phyloP scores from a whole-genome alignment of 2,329 filamentous ascomycete genomes.

The Rhexocercosporidium sp. region DNA sequence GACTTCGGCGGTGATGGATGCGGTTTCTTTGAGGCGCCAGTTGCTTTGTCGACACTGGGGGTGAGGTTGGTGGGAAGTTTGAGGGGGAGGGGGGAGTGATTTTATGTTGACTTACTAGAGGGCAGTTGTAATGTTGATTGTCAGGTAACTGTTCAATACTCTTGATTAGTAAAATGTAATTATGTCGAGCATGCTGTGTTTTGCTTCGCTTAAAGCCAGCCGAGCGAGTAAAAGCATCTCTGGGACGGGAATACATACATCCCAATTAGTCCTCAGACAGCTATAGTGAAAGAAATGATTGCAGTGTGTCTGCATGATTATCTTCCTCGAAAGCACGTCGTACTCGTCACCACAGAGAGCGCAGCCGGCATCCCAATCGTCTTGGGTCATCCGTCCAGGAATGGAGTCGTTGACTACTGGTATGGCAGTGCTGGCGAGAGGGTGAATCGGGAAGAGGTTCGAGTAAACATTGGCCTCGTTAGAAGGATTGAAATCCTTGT shows the following conservation, averaged over 20 bases:
- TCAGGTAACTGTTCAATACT: no score
- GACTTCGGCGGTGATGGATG: background rate
- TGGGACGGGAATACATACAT: background rate
- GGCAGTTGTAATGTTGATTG: no score
- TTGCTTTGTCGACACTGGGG: background rate
- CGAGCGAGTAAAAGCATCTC: no score
- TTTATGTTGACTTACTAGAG: no score
- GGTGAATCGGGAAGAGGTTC: background rate
- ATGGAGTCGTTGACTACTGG: background rate
- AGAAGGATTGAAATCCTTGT: background rate
- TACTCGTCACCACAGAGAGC: background rate
- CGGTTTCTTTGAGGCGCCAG: background rate
- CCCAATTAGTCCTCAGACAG: background rate
- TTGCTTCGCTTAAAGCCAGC: no score
- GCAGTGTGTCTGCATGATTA: background rate
- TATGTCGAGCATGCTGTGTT: no score
- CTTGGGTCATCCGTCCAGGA: background rate
- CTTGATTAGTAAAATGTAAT: no score
- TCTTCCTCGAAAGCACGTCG: background rate
- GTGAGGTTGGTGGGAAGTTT: background rate
- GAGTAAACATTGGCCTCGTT: background rate
- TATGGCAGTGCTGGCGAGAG: background rate
- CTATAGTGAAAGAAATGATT: background rate
- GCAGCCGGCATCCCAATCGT: background rate
- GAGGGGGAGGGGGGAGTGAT: no score